Conservation (phyloP, 2,329 filamentous ascomycete species). For the Cercospora zeae-maydis region DNA sequence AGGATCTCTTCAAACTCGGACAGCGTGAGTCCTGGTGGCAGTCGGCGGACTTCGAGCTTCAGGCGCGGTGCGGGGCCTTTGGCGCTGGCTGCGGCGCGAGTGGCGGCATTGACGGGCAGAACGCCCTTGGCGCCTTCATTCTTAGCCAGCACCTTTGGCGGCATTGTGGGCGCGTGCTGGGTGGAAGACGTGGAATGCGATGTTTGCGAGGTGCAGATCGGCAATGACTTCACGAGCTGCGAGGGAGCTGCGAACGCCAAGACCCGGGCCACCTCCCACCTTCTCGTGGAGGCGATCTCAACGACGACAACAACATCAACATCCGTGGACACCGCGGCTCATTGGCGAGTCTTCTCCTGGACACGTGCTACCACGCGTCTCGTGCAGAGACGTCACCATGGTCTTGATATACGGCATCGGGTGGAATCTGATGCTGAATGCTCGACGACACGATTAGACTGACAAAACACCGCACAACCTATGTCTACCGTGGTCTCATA, state of each 20-base stretch:
- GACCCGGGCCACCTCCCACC: neutral
- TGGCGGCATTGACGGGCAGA: conserved; percentile 33
- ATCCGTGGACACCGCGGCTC: no score
- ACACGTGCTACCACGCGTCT: no score
- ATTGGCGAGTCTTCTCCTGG: no score
- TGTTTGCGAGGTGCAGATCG: neutral
- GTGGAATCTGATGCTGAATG: neutral
- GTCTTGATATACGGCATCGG: no score
- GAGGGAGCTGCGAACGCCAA: neutral
- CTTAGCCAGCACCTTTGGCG: conserved; percentile 35
- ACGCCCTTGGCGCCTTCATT: conserved; percentile 28
- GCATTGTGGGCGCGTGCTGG: conserved; percentile 22
- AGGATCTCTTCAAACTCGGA: conserved; percentile 69
- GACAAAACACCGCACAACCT: no score
- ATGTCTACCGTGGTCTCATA: no score
- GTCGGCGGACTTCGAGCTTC: conserved; percentile 78
- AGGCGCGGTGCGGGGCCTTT: conserved; percentile 60
- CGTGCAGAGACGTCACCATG: no score
- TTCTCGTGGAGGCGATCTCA: neutral
- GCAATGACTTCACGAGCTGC: conserved; percentile 11
- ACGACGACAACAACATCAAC: neutral
- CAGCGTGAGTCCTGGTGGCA: conserved; percentile 81
- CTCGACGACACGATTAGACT: neutral
- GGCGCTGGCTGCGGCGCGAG: conserved; percentile 26
- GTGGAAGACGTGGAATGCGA: neutral